A percentile compares a stretch with the other conserved stretches of the same genome.
Evolutionary conservation across 192 early-diverging fungal genomes (phyloP).

Genomic region (Rhizoclosmatium globosum): DNA sequence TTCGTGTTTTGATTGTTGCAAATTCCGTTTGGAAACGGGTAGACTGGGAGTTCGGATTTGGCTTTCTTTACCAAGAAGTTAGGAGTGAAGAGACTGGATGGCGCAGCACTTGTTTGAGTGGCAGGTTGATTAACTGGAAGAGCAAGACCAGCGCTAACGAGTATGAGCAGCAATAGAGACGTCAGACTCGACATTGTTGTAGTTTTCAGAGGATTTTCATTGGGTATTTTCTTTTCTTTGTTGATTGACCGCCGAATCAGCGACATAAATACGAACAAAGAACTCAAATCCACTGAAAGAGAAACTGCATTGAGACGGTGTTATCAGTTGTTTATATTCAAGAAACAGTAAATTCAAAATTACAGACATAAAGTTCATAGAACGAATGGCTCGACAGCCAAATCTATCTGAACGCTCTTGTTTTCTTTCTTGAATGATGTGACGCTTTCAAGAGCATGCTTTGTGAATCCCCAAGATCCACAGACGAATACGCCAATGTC

Average conservation of each 20-base stretch:
- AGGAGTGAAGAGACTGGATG: background rate
- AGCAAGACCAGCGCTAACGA: too few species aligned
- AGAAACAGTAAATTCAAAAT: background rate
- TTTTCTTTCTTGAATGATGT: background rate
- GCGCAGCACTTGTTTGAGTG: too few species aligned
- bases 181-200: too few species aligned
- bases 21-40: background rate
- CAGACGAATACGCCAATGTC: constrained; percentile 21
- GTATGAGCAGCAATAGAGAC: too few species aligned
- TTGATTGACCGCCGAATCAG: too few species aligned
- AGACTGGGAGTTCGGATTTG: background rate
- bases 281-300: too few species aligned
- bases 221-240: too few species aligned
- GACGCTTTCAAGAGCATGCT: background rate
- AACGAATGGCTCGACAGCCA: background rate
- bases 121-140: too few species aligned
- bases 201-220: too few species aligned
- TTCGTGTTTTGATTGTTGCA: background rate
- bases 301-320: too few species aligned
- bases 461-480: background rate
- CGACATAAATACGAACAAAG: too few species aligned
- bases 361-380: background rate
- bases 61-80: background rate
- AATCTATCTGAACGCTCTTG: background rate
- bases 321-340: too few species aligned